phyloP scores from a whole-genome alignment of 345 rosid genomes.

The Eucalyptus victrix region DNA sequence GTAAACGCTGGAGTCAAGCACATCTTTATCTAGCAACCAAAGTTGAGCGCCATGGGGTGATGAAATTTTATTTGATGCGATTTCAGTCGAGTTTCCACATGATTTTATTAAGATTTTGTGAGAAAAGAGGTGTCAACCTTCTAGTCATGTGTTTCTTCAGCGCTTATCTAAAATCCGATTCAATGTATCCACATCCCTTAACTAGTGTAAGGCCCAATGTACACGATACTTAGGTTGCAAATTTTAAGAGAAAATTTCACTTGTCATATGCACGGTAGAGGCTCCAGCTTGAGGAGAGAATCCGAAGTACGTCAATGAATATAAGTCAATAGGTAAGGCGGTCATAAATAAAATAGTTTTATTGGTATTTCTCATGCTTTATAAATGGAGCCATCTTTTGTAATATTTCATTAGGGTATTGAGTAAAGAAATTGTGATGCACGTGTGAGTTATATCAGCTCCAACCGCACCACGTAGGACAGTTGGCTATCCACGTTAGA shows the following conservation, averaged over 20 bases:
- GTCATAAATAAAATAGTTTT: too few species aligned
- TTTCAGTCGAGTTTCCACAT: neutral
- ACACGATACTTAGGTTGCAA: neutral
- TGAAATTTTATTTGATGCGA: neutral
- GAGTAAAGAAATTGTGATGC: neutral
- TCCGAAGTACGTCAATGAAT: neutral
- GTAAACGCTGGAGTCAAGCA: neutral
- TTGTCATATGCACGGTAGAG: neutral
- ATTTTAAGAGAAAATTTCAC: neutral
- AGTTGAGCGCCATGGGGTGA: neutral
- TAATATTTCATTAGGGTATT: neutral
- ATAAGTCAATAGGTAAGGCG: neutral
- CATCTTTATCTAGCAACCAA: neutral
- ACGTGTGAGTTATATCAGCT: neutral
- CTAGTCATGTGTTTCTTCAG: neutral
- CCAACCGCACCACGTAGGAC: fast-evolving
- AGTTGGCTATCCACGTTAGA: fast-evolving
- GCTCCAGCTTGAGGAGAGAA: neutral
- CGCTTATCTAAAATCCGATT: neutral
- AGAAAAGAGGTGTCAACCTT: neutral
- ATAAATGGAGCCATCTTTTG: neutral
- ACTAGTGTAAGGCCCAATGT: neutral
- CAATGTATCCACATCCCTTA: neutral
- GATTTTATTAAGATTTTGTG: neutral
- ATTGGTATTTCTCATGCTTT: neutral